These are phyloP conservation scores for Saccharum officinarum DNA, from an alignment of 176 grass and related monocot genomes.

Conservation along the genomic window DNA sequence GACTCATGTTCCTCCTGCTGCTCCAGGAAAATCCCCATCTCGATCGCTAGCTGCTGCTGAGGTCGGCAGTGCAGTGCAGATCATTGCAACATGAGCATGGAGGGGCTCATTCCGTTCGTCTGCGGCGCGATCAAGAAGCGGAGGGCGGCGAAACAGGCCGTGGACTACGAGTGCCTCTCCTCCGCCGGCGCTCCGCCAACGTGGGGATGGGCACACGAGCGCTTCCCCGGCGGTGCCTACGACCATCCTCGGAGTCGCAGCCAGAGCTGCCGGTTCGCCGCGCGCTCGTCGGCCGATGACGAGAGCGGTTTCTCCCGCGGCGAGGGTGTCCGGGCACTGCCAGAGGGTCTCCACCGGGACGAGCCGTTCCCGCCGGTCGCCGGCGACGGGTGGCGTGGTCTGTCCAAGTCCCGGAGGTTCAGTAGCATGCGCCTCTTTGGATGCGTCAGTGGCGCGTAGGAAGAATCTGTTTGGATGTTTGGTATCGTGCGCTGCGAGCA, in stretches of 20 bases:
- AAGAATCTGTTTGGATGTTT: not conserved
- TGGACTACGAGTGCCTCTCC: too few relatives aligned
- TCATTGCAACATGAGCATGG: too few relatives aligned
- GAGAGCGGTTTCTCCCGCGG: not conserved
- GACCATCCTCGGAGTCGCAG: not conserved
- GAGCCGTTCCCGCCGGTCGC: not conserved
- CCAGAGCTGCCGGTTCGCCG: constrained; percentile 41
- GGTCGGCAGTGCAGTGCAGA: too few relatives aligned
- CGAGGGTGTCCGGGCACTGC: not conserved
- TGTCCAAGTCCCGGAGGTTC: constrained; percentile 38
- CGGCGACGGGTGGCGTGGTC: not conserved
- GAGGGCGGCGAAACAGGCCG: too few relatives aligned
- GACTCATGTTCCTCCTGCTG: too few relatives aligned
- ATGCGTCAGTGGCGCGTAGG: constrained; percentile 24
- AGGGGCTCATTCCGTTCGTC: too few relatives aligned
- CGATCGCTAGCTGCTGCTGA: too few relatives aligned
- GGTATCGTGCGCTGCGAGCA: not conserved
- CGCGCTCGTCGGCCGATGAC: not conserved
- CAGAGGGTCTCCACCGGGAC: not conserved
- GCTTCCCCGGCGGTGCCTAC: not conserved
- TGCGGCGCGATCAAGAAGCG: too few relatives aligned
- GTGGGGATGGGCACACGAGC: not conserved
- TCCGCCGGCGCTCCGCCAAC: too few relatives aligned
- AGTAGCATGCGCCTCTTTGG: constrained; percentile 36
- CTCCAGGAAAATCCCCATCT: too few relatives aligned